A percentile compares a stretch with the other conserved stretches of the same genome.
phyloP scores from a whole-genome alignment of 345 rosid species.

The Erucastrum elatum region DNA sequence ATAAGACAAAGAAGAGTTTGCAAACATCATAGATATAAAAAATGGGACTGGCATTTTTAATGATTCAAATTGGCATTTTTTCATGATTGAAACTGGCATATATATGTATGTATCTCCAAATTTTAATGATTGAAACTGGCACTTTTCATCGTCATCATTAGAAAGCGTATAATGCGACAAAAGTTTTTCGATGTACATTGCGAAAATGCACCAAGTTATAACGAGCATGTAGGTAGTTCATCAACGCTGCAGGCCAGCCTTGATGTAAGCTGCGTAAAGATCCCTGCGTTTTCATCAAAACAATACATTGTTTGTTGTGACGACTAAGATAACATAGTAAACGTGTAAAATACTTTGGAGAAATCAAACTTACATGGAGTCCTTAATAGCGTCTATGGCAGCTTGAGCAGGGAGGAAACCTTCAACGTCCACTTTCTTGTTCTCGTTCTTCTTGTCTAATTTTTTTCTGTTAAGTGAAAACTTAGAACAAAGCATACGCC shows the following conservation, averaged over 20 bases:
- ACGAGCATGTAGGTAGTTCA: constrained; percentile 1
- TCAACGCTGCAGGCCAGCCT: constrained; percentile 74
- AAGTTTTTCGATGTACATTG: background rate
- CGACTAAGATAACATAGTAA: background rate
- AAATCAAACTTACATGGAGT: constrained; percentile 71
- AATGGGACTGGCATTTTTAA: background rate
- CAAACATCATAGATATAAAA: constrained; percentile 17
- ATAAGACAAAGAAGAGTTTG: background rate
- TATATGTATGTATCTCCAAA: background rate
- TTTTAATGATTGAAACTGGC: constrained; percentile 4
- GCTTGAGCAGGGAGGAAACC: constrained; percentile 82
- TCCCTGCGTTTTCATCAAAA: constrained; percentile 63
- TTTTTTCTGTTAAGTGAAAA: constrained; percentile 23
- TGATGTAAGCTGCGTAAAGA: constrained; percentile 88
- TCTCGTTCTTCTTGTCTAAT: constrained; percentile 97
- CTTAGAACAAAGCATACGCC: background rate
- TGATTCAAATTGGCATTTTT: too few species aligned
- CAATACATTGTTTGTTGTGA: background rate
- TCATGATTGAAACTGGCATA: too few species aligned
- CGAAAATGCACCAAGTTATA: constrained; percentile 14
- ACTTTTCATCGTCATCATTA: background rate
- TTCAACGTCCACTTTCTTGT: constrained; percentile 92
- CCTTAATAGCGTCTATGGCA: constrained; percentile 73
- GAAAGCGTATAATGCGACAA: background rate
- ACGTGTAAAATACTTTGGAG: background rate